Percentiles rank a stretch among this genome's conserved stretches.
Conservation (phyloP, 169 alveolate species). For the Eimeria nieschulzi region DNA sequence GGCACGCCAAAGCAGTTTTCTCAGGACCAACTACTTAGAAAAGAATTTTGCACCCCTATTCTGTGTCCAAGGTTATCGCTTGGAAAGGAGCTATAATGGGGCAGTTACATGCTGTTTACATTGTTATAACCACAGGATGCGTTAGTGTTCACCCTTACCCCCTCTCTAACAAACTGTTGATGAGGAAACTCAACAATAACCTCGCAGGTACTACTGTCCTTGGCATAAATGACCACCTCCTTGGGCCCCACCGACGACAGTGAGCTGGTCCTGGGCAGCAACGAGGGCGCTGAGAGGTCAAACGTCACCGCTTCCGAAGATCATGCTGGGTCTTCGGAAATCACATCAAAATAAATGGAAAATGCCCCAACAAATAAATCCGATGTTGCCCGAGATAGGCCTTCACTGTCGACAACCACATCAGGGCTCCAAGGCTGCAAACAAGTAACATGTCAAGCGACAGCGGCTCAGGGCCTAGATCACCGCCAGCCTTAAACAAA, state of each 20-base stretch:
- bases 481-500: no score
- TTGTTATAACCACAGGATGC: no score
- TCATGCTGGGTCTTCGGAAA: slow-evolving; percentile 64
- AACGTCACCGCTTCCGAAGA: slow-evolving; percentile 7
- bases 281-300: slow-evolving; percentile 56
- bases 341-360: slow-evolving; percentile 9
- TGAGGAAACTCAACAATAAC: slow-evolving; percentile 29
- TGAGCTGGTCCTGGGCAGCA: slow-evolving; percentile 6
- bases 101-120: no score
- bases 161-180: slow-evolving; percentile 60
- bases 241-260: slow-evolving; percentile 5
- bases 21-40: not conserved
- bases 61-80: no score
- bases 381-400: slow-evolving; percentile 23
- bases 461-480: no score
- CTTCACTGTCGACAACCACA: slow-evolving; percentile 56
- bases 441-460: not conserved
- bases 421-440: slow-evolving; percentile 71
- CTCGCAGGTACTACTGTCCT: slow-evolving; percentile 31
- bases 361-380: slow-evolving; percentile 31
- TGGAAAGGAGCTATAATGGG: no score
- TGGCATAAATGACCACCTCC: slow-evolving; percentile 27
- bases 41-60: no score
- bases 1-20: not conserved
- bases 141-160: slow-evolving; percentile 26